These are phyloP conservation scores for Fraxinus ornus DNA, from an alignment of 305 asterid genomes.

Conservation along the genomic window DNA sequence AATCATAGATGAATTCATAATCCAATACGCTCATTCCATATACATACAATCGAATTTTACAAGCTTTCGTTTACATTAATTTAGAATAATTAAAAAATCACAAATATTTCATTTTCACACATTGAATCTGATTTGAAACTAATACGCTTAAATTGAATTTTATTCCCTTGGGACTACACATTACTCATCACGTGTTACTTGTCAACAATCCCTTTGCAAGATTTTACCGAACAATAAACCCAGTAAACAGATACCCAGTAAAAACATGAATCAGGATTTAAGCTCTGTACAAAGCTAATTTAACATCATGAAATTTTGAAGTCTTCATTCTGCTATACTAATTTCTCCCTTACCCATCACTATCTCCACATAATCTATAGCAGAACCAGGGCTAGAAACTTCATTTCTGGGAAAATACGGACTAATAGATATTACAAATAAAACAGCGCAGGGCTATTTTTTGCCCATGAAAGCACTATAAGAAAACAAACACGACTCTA, in stretches of 20 bases:
- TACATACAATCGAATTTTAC: neutral
- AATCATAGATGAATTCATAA: too few relatives aligned
- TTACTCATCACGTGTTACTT: too few relatives aligned
- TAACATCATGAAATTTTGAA: neutral
- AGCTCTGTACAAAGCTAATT: slow-evolving; percentile 29
- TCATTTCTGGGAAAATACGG: neutral
- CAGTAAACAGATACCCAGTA: neutral
- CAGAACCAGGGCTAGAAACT: slow-evolving; percentile 4
- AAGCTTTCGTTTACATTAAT: neutral
- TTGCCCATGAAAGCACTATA: slow-evolving; percentile 16
- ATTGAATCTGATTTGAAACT: too few relatives aligned
- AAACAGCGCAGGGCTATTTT: slow-evolving; percentile 22
- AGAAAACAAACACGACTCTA: slow-evolving; percentile 24
- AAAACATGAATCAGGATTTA: neutral
- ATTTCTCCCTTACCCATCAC: slow-evolving; percentile 21
- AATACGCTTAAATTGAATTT: too few relatives aligned
- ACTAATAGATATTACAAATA: slow-evolving; percentile 16
- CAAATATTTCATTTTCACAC: neutral
- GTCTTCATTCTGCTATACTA: slow-evolving; percentile 26
- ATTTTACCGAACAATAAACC: neutral
- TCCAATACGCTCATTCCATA: neutral
- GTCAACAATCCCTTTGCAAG: neutral
- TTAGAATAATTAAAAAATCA: too few relatives aligned
- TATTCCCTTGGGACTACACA: neutral
- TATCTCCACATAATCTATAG: slow-evolving; percentile 15